phyloP scores from a whole-genome alignment of 345 rosid genomes.

The Ceriops zippeliana region DNA sequence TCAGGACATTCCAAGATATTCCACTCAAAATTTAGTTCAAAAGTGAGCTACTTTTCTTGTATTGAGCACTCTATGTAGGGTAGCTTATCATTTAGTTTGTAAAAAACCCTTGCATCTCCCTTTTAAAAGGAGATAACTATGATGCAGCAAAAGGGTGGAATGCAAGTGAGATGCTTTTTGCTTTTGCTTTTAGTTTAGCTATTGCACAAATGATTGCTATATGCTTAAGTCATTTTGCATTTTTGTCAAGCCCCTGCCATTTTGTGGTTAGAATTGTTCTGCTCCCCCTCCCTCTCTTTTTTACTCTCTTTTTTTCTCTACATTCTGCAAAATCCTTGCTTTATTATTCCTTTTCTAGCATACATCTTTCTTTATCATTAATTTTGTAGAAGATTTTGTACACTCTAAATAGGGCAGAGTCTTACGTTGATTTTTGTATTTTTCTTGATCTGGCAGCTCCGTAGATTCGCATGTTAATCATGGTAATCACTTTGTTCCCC shows the following conservation, averaged over 20 bases:
- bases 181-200: neutral
- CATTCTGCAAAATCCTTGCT: neutral
- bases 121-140: neutral
- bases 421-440: conserved; percentile 2
- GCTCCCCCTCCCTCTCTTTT: neutral
- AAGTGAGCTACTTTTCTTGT: conserved; percentile 25
- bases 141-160: neutral
- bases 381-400: neutral
- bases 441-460: conserved; percentile 27
- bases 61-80: neutral
- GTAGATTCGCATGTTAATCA: conserved; percentile 23
- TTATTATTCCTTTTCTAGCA: neutral
- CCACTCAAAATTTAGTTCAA: conserved; percentile 23
- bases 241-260: neutral
- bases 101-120: neutral
- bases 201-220: neutral
- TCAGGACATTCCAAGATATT: conserved; percentile 31
- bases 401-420: neutral
- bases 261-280: neutral
- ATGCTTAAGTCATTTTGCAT: neutral
- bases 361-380: conserved; percentile 1
- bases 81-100: neutral
- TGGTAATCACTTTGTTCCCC: conserved; percentile 22
- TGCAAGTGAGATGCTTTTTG: neutral
- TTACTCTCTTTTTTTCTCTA: neutral